Evolutionary conservation across 2,329 filamentous ascomycete species (phyloP).

Genomic region (Claviceps paspali): DNA sequence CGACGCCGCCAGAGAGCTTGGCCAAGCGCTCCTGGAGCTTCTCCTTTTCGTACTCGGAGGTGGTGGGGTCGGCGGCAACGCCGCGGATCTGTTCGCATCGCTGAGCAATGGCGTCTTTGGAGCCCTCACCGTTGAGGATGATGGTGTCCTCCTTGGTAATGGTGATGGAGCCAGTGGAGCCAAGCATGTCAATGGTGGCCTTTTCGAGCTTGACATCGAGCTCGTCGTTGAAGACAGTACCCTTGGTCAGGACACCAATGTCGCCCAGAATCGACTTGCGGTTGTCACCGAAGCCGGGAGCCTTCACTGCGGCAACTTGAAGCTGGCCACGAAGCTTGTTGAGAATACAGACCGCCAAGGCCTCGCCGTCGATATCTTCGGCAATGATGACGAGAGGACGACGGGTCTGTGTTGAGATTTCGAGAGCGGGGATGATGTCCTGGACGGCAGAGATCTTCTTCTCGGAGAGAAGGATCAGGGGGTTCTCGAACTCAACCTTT

Average conservation of each 20-base stretch:
- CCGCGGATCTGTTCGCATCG: slow-evolving; percentile 98
- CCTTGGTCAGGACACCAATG: slow-evolving; percentile 88
- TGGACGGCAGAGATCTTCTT: slow-evolving; percentile 99
- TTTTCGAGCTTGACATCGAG: slow-evolving; percentile 99
- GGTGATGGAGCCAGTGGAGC: slow-evolving; percentile 93
- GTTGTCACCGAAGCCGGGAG: slow-evolving; percentile 98
- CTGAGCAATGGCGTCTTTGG: slow-evolving; percentile 85
- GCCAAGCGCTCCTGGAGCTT: slow-evolving; percentile 99
- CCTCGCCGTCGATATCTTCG: slow-evolving; percentile 97
- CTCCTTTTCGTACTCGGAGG: slow-evolving; percentile 99
- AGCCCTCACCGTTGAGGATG: slow-evolving; percentile 89
- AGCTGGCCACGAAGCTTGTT: slow-evolving; percentile 99
- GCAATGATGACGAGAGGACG: slow-evolving; percentile 96
- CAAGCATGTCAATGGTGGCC: slow-evolving; percentile 88
- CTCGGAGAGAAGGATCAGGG: slow-evolving; percentile 93
- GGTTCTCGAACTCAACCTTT: slow-evolving; percentile 99
- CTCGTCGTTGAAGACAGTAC: slow-evolving; percentile 95
- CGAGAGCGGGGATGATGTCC: slow-evolving; percentile 95
- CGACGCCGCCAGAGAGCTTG: slow-evolving; percentile 97
- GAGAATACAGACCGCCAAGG: slow-evolving; percentile 94
- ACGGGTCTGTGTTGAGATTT: slow-evolving; percentile 89
- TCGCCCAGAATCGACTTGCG: slow-evolving; percentile 98
- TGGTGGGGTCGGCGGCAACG: slow-evolving; percentile 84
- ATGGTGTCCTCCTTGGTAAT: slow-evolving; percentile 99
- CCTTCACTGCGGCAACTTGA: slow-evolving; percentile 97